Conservation (phyloP, 2,329 filamentous ascomycete genomes). For the Teratosphaeria pseudoeucalypti region DNA sequence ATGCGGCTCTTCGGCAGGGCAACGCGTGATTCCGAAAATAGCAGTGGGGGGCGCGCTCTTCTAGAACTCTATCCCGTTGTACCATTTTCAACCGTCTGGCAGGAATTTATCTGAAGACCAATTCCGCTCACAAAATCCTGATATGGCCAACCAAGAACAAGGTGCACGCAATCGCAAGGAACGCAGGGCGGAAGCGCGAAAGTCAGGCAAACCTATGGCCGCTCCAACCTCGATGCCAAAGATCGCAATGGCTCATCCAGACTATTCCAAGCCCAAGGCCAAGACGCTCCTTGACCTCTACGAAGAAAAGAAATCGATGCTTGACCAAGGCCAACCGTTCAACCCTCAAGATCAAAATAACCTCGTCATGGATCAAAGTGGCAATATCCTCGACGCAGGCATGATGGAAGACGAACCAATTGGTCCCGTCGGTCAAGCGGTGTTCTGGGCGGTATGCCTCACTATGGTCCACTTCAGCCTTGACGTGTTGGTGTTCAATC, state of each 20-base stretch:
- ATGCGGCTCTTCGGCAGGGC: neutral
- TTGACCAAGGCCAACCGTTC: conserved; percentile 42
- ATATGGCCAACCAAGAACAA: conserved; percentile 14
- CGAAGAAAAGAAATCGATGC: conserved; percentile 44
- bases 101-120: too few relatives aligned
- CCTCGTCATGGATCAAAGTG: conserved; percentile 20
- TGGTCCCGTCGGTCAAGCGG: conserved; percentile 36
- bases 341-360: conserved; percentile 30
- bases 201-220: conserved; percentile 26
- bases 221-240: conserved; percentile 35
- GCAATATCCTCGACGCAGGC: conserved; percentile 27
- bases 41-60: neutral
- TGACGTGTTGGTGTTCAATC: conserved; percentile 67
- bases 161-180: conserved; percentile 34
- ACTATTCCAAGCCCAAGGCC: conserved; percentile 52
- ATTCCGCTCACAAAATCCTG: too few relatives aligned
- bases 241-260: conserved; percentile 58
- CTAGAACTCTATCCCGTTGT: neutral
- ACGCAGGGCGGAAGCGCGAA: conserved; percentile 30
- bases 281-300: conserved; percentile 67
- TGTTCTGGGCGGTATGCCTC: conserved; percentile 47
- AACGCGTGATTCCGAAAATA: neutral
- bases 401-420: conserved; percentile 32
- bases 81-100: neutral
- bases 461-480: conserved; percentile 66